A percentile compares a stretch with the other conserved stretches of the same genome.
These are phyloP conservation scores for Aurinia saxatilis DNA, from an alignment of 345 rosid species.

Conservation along the genomic window DNA sequence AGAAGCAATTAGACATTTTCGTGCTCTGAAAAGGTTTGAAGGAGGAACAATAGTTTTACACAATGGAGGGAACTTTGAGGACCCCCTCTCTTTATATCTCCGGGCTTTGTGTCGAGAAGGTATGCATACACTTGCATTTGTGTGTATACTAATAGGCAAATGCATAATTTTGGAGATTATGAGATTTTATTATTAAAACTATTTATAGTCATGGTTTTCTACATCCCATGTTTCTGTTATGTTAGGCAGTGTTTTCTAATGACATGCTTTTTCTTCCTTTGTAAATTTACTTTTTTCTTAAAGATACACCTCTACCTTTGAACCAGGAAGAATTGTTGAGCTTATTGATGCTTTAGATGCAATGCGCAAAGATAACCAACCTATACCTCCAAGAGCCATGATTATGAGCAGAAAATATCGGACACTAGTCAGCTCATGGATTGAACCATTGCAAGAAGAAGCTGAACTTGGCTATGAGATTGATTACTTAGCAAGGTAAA, in stretches of 20 bases:
- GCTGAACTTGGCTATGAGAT: constrained; percentile 92
- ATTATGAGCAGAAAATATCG: constrained; percentile 89
- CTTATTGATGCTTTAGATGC: constrained; percentile 87
- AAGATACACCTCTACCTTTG: constrained; percentile 20
- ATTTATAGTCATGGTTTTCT: neutral
- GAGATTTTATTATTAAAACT: neutral
- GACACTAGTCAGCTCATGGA: constrained; percentile 95
- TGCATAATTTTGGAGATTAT: neutral
- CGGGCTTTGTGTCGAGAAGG: constrained; percentile 98
- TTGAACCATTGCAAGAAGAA: constrained; percentile 94
- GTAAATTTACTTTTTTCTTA: neutral
- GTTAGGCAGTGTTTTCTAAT: neutral
- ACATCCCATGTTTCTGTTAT: neutral
- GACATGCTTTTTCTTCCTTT: neutral
- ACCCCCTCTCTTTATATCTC: constrained; percentile 92
- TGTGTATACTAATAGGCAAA: neutral
- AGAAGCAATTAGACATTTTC: constrained; percentile 96
- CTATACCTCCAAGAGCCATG: constrained; percentile 90
- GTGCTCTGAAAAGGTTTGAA: constrained; percentile 71
- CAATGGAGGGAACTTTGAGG: constrained; percentile 70
- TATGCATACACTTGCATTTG: constrained; percentile 22
- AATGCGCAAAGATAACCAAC: constrained; percentile 75
- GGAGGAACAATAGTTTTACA: constrained; percentile 75
- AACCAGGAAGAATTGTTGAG: constrained; percentile 83
- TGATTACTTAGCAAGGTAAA: constrained; percentile 82